Base-by-base conservation (phyloP, 2,329 filamentous ascomycete species). In the Fusarium sulawesiense region DNA sequence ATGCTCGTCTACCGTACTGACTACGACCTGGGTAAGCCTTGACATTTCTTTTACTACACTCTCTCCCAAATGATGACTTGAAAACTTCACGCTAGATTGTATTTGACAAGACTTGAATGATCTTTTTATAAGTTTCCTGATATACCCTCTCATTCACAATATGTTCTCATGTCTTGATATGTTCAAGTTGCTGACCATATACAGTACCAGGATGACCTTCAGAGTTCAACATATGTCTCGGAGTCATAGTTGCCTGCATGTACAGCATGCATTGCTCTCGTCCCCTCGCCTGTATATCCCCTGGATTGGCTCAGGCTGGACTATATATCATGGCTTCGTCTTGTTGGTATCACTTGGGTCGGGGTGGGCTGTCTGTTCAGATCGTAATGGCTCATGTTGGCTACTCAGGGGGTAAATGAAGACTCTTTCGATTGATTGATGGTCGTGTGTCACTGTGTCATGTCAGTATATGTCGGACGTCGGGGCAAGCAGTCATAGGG, bases 1-100 rank as follows among this genome's bases (percentile, higher is more conserved):
- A 66, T 61, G 56, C 32, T 61, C 7, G 56, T 61, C 6, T 1
- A 0, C 25, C 13, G 0, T 23, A 27, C 1, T 0, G 5, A 27
- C 2, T 20, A 49, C 0, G 1, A 4, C 42, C 37, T 56, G 50
- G 56, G 70, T 76, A 66, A 54, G 60, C 59, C 47, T 58, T 66
- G 42, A 57, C 42, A 16, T 42, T 41, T 23, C 11, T 8, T 8
- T 13, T 9, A 20, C 8, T 1, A 1, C 13, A 13, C 21, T 54
- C 49, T 54, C 44, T 20, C 40, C 30, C 37, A 56, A 48, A 79
- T 82, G 81, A 83, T 83, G 82, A 83, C 76, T 58, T 72, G 64
- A 73, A 66, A 72, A 74, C 77, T 75, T 70, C 68, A 82, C 81
- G 81, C 82, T 83, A 83, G 81, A 83, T 83, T 82, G 81, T 83